Evolutionary conservation across 225 moss, liverwort and hornwort species (phyloP).

Genomic region (Anthoceros angustus): DNA sequence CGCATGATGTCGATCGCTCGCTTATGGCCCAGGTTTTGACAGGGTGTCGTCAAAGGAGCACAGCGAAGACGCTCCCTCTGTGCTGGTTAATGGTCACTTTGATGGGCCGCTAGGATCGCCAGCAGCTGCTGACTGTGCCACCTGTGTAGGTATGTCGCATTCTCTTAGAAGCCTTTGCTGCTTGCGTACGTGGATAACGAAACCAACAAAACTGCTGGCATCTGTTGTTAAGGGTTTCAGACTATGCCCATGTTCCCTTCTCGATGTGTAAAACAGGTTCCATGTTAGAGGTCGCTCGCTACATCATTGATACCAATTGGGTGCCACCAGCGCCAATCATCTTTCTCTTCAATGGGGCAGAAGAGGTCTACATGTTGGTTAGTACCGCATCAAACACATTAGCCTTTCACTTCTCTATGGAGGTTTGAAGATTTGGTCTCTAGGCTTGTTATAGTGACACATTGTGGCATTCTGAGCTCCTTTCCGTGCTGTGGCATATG

Average conservation of each 20-base stretch:
- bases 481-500: slow-evolving; percentile 1
- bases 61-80: slow-evolving; percentile 45
- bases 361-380: slow-evolving; percentile 70
- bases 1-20: no score
- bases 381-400: slow-evolving; percentile 1
- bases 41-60: slow-evolving; percentile 48
- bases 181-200: background rate
- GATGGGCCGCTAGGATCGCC: slow-evolving; percentile 80
- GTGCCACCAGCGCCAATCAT: slow-evolving; percentile 75
- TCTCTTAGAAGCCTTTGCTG: background rate
- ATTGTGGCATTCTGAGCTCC: background rate
- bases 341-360: slow-evolving; percentile 93
- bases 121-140: slow-evolving; percentile 89
- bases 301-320: slow-evolving; percentile 76
- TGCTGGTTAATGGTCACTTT: slow-evolving; percentile 81
- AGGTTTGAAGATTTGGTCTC: background rate
- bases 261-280: slow-evolving; percentile 21
- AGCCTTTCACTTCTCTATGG: background rate
- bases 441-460: background rate
- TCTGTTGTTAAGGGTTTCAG: background rate
- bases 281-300: slow-evolving; percentile 74
- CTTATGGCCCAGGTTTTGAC: background rate
- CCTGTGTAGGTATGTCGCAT: slow-evolving; percentile 42
- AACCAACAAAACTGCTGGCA: background rate
- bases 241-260: background rate